Percentiles rank a stretch among this genome's conserved stretches.
These are phyloP conservation scores for Gyrodon lividus DNA, from an alignment of 768 basidiomycete genomes.

Conservation along the genomic window DNA sequence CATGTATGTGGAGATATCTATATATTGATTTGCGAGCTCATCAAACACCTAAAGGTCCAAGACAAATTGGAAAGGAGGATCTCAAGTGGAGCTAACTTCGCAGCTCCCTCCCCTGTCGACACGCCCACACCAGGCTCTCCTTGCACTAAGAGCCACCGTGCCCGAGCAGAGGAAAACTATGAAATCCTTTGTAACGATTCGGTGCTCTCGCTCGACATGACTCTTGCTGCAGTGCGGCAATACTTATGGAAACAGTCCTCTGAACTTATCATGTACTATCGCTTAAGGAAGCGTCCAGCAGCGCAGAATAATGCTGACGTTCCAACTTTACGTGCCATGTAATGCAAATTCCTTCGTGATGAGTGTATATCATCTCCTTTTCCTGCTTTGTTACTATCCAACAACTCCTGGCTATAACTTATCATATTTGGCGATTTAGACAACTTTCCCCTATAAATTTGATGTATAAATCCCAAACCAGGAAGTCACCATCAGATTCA, in stretches of 20 bases:
- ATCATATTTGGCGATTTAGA: constrained; percentile 18
- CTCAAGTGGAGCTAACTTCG: constrained; percentile 32
- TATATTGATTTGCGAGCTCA: constrained; percentile 6
- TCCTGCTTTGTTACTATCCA: neutral
- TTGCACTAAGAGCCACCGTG: constrained; percentile 17
- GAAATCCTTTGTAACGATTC: constrained; percentile 88
- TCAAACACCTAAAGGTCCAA: constrained; percentile 54
- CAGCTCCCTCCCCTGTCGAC: constrained; percentile 34
- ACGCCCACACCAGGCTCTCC: constrained; percentile 35
- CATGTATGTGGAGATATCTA: constrained; percentile 58
- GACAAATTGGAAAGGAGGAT: constrained; percentile 76
- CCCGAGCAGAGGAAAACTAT: constrained; percentile 64
- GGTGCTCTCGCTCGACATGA: constrained; percentile 84
- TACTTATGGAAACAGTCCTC: constrained; percentile 79
- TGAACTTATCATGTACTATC: constrained; percentile 78
- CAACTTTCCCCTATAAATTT: neutral
- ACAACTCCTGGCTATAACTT: constrained; percentile 15
- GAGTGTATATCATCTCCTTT: neutral
- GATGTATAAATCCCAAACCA: neutral
- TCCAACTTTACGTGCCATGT: neutral
- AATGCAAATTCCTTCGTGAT: neutral
- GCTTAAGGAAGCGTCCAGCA: constrained; percentile 38
- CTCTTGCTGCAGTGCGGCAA: constrained; percentile 86
- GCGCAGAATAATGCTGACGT: constrained; percentile 4
- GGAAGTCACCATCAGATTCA: constrained; percentile 17